Evolutionary conservation across 2,329 filamentous ascomycete species (phyloP).

Genomic region (Fusarium subtropicale): DNA sequence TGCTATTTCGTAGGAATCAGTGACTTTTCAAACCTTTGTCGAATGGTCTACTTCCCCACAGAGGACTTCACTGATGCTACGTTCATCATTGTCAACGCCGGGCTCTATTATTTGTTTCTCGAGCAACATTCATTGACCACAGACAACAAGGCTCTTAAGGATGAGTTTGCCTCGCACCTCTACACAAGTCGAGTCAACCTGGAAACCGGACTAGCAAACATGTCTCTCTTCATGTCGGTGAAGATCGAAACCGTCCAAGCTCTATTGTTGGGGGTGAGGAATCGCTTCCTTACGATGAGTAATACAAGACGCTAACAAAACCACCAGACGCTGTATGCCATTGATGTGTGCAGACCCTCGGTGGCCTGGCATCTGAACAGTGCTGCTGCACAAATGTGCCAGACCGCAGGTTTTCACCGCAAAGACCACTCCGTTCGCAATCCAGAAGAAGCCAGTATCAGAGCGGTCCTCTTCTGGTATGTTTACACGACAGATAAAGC

Average conservation of each 20-base stretch:
- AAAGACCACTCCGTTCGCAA: conserved; percentile 48
- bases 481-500: conserved; percentile 69
- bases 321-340: conserved; percentile 67
- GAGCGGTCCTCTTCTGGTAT: conserved; percentile 61
- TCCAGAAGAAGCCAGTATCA: conserved; percentile 50
- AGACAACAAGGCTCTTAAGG: conserved; percentile 48
- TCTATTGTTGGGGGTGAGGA: conserved; percentile 66
- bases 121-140: conserved; percentile 56
- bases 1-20: conserved; percentile 62
- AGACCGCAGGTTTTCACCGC: conserved; percentile 72
- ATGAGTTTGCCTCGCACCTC: conserved; percentile 55
- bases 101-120: conserved; percentile 63
- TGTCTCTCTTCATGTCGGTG: conserved; percentile 68
- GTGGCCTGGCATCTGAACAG: conserved; percentile 73
- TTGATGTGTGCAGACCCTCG: conserved; percentile 71
- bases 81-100: conserved; percentile 63
- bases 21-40: conserved; percentile 63
- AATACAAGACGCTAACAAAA: conserved; percentile 7
- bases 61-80: conserved; percentile 63
- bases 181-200: conserved; percentile 61
- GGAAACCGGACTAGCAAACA: conserved; percentile 62
- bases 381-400: conserved; percentile 69
- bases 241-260: conserved; percentile 67
- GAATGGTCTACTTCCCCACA: conserved; percentile 62
- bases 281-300: no score